Base-by-base conservation (phyloP, 2,329 filamentous ascomycete species). In the Grosmannia serpens region DNA sequence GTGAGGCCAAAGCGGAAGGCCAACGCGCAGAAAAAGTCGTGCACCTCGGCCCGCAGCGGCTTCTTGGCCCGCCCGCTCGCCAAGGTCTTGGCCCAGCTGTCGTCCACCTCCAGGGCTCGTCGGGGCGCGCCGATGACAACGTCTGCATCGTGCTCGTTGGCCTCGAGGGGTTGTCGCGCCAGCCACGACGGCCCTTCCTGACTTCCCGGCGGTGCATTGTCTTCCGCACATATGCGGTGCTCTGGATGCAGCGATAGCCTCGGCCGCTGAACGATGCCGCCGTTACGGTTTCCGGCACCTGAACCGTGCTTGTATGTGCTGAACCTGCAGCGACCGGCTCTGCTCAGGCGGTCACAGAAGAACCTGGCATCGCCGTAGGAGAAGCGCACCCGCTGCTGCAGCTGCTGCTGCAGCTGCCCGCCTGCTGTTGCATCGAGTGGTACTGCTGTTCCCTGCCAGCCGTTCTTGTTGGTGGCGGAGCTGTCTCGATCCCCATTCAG, bases 181-280 rank as follows among this genome's bases (percentile, higher is more conserved):
- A 58, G 38, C 60, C 60, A 60, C 35, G 55, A 47, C 22, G 38
- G 50, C 38, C 33, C 52, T 9, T 53, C 17, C 26, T 17, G n/a
- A 41, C 35, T 47, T 11, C 31, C 50, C 17, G 13, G 22, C 27
- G 38, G 26, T 17, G n/a, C 17, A 4, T 51, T 13, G 22, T 24
- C n/a, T 4, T 53, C 33, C 27, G 41, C 47, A 27, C 59, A 56
- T 9, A 63, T 46, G 35, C 61, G 67, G 49, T 70, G 60, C 58
- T 73, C 71, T 1, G 71, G 70, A 58, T 69, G 67, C 59, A 66
- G 64, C 8, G 66, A 56, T 54, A 63, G 60, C 1, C 31, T 1
- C 0, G 70, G 68, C 2, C 70, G 67, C 58, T 59, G 57, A 24
- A 71, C 66, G 7, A 63, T 29, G 24, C 68, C 67, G 31, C 66